Percentiles rank a stretch among this genome's conserved stretches.
Conservation (phyloP, 2,329 filamentous ascomycete species). For the Phialophora chinensis region DNA sequence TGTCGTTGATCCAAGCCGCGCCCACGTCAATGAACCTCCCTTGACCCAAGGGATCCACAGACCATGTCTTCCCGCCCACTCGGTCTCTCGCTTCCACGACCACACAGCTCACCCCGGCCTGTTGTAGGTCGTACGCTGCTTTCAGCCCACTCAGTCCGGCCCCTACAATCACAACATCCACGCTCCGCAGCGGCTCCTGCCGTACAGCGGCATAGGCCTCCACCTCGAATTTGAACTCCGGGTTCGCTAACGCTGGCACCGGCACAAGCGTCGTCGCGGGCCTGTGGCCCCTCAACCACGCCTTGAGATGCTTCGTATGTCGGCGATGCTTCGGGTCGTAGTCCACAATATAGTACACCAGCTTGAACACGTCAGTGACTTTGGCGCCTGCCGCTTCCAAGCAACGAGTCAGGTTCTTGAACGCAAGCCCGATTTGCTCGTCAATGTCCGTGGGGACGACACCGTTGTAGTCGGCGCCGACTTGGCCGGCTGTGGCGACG, state of each 20-base stretch:
- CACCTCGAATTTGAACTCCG: constrained; percentile 53
- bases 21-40: constrained; percentile 56
- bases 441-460: constrained; percentile 48
- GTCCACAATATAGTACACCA: constrained; percentile 54
- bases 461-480: constrained; percentile 44
- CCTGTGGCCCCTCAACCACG: constrained; percentile 49
- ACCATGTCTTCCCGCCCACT: constrained; percentile 52
- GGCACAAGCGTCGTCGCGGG: constrained; percentile 54
- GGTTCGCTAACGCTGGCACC: constrained; percentile 49
- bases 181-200: constrained; percentile 51
- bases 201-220: constrained; percentile 64
- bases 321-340: constrained; percentile 48
- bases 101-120: constrained; percentile 44
- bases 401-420: constrained; percentile 49
- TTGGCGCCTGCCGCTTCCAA: constrained; percentile 47
- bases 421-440: constrained; percentile 51
- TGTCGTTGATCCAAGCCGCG: constrained; percentile 67
- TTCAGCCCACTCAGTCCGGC: constrained; percentile 49
- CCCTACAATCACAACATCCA: constrained; percentile 49
- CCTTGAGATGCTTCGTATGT: constrained; percentile 48
- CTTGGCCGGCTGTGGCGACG: constrained; percentile 44
- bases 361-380: constrained; percentile 49
- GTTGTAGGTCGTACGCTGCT: constrained; percentile 44
- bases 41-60: constrained; percentile 36
- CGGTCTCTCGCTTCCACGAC: constrained; percentile 53